Conservation (phyloP, 495 filamentous ascomycete species). For the Barbatosphaeria neglecta region DNA sequence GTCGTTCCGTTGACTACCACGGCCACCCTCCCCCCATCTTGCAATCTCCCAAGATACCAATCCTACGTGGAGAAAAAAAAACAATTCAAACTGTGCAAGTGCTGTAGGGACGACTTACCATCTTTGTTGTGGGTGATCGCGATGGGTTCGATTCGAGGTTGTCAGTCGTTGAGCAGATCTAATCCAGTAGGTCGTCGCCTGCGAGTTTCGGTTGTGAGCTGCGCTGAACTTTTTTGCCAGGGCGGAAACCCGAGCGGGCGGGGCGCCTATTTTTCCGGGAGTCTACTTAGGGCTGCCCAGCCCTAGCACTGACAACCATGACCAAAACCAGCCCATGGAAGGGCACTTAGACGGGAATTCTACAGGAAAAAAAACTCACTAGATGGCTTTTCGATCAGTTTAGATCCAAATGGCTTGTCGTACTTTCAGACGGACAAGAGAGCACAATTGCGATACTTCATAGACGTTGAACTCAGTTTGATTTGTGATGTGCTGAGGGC, state of each 20-base stretch:
- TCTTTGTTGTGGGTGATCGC: conserved; percentile 24
- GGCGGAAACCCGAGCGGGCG: not conserved
- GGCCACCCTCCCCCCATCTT: not conserved
- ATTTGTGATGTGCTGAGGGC: too few relatives aligned
- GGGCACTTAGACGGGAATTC: too few relatives aligned
- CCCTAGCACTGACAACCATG: not conserved
- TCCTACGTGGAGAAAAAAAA: not conserved
- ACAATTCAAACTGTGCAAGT: not conserved
- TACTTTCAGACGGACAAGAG: too few relatives aligned
- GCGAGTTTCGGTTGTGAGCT: too few relatives aligned
- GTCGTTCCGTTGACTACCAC: too few relatives aligned
- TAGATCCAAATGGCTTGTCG: too few relatives aligned
- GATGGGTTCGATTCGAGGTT: conserved; percentile 22
- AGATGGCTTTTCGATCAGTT: too few relatives aligned
- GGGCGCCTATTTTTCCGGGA: not conserved
- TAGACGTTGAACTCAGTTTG: too few relatives aligned
- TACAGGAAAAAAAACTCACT: too few relatives aligned
- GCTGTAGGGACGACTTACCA: conserved; percentile 18
- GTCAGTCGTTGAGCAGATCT: too few relatives aligned
- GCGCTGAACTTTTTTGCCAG: not conserved
- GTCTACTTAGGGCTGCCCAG: conserved; percentile 1
- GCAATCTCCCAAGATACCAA: not conserved
- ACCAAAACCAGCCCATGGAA: not conserved
- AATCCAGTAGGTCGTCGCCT: too few relatives aligned
- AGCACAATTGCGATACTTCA: too few relatives aligned